Evolutionary conservation across 2,329 filamentous ascomycete genomes (phyloP).

Genomic region (Clonostachys rhizophaga): DNA sequence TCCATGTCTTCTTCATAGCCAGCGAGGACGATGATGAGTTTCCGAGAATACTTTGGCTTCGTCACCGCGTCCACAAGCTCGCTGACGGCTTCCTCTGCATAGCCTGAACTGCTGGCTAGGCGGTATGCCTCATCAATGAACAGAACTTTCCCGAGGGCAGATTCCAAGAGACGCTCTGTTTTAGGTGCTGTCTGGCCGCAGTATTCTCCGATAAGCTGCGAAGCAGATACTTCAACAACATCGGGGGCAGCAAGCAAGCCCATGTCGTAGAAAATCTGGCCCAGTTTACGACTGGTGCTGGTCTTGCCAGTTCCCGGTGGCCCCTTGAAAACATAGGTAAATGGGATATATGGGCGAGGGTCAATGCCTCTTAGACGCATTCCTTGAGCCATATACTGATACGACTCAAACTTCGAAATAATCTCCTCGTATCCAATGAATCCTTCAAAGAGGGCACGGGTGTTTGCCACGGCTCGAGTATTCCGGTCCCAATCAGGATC

Average conservation of each 20-base stretch:
- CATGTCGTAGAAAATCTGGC: slow-evolving; percentile 70
- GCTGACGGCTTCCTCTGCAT: slow-evolving; percentile 48
- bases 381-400: slow-evolving; percentile 46
- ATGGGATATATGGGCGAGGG: slow-evolving; percentile 48
- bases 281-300: slow-evolving; percentile 64
- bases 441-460: slow-evolving; percentile 50
- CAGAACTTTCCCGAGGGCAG: slow-evolving; percentile 60
- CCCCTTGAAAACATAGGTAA: slow-evolving; percentile 65
- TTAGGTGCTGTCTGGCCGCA: slow-evolving; percentile 67
- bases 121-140: slow-evolving; percentile 71
- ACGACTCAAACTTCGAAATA: slow-evolving; percentile 47
- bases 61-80: slow-evolving; percentile 45
- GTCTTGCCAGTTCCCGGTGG: slow-evolving; percentile 67
- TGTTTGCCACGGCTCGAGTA: slow-evolving; percentile 31
- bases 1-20: slow-evolving; percentile 66
- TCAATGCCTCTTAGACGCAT: slow-evolving; percentile 49
- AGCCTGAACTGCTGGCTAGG: slow-evolving; percentile 42
- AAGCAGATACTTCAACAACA: slow-evolving; percentile 62
- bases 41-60: slow-evolving; percentile 51
- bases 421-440: slow-evolving; percentile 55
- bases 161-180: slow-evolving; percentile 53
- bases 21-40: slow-evolving; percentile 61
- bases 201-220: slow-evolving; percentile 64
- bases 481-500: slow-evolving; percentile 52
- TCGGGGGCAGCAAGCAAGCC: slow-evolving; percentile 58